phyloP scores from a whole-genome alignment of 805 yeast species.

The Phaffomyces thermotolerans region DNA sequence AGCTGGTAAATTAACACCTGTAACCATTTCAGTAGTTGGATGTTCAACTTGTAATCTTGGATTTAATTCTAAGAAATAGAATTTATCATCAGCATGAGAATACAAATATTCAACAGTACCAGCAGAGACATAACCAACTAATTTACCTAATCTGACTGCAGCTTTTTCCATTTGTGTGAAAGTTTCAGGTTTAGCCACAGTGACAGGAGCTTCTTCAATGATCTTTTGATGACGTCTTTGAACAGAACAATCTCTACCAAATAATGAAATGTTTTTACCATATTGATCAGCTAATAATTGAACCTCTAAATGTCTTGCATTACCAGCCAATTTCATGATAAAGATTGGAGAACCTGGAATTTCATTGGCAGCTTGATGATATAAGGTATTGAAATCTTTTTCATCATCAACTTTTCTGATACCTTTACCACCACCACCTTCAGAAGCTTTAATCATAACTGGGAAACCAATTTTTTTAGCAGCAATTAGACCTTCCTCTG shows the following conservation, averaged over 20 bases:
- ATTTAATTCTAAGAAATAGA: conserved; percentile 92
- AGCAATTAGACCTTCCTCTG: conserved; percentile 83
- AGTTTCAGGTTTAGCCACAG: conserved; percentile 81
- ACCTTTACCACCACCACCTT: conserved; percentile 99
- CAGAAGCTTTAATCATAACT: conserved; percentile 98
- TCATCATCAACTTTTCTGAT: conserved; percentile 90
- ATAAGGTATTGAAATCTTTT: conserved; percentile 66
- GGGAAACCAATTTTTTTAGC: conserved; percentile 94
- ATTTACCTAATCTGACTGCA: conserved; percentile 92
- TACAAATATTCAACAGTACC: conserved; percentile 98
- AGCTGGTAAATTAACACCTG: conserved; percentile 96
- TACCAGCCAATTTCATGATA: conserved; percentile 95
- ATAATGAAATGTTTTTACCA: conserved; percentile 93
- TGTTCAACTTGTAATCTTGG: conserved; percentile 99
- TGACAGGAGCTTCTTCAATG: conserved; percentile 98
- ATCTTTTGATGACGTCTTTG: conserved; percentile 99
- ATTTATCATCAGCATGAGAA: conserved; percentile 89
- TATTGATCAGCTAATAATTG: conserved; percentile 97
- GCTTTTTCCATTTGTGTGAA: conserved; percentile 92
- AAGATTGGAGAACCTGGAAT: conserved; percentile 99
- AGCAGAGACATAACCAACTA: conserved; percentile 97
- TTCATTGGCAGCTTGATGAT: conserved; percentile 93
- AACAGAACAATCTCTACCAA: conserved; percentile 99
- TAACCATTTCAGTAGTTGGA: conserved; percentile 99
- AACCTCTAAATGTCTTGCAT: conserved; percentile 97